Percentiles rank a stretch among this genome's conserved stretches.
These are phyloP conservation scores for Theobroma grandiflorum DNA, from an alignment of 441 rosid species.

Conservation along the genomic window DNA sequence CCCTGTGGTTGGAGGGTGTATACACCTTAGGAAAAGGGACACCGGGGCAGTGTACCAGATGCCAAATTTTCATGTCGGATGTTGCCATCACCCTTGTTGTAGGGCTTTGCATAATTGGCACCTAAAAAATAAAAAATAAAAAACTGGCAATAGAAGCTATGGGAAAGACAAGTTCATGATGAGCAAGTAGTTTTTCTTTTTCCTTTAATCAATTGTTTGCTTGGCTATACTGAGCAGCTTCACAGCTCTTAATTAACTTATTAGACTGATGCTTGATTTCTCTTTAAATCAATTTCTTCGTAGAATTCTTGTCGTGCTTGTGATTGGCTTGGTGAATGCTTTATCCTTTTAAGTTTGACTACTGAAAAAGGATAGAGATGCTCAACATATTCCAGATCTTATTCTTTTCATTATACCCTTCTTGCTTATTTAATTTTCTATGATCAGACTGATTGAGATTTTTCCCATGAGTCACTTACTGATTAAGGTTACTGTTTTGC, in stretches of 20 bases:
- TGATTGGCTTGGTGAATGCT: neutral
- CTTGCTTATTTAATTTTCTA: too few relatives aligned
- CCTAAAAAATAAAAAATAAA: neutral
- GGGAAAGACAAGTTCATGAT: constrained; percentile 4
- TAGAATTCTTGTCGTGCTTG: neutral
- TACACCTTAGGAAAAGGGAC: neutral
- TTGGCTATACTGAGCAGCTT: neutral
- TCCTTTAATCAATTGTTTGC: constrained; percentile 7
- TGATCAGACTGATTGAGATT: neutral
- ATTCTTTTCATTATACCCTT: neutral
- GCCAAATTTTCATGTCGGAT: constrained; percentile 11
- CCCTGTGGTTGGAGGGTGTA: neutral
- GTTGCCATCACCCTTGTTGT: constrained; percentile 15
- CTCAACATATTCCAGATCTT: neutral
- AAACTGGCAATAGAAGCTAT: neutral
- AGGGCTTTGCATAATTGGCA: neutral
- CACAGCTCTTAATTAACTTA: neutral
- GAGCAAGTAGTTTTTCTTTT: neutral
- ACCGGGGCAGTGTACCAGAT: neutral
- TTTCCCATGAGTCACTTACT: too few relatives aligned
- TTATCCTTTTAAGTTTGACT: neutral
- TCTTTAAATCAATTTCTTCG: neutral
- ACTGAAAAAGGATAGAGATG: neutral
- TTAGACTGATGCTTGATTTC: neutral
- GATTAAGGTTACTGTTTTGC: too few relatives aligned